phyloP scores from a whole-genome alignment of 768 basidiomycete species.

The Macrolepiota fuliginosa region DNA sequence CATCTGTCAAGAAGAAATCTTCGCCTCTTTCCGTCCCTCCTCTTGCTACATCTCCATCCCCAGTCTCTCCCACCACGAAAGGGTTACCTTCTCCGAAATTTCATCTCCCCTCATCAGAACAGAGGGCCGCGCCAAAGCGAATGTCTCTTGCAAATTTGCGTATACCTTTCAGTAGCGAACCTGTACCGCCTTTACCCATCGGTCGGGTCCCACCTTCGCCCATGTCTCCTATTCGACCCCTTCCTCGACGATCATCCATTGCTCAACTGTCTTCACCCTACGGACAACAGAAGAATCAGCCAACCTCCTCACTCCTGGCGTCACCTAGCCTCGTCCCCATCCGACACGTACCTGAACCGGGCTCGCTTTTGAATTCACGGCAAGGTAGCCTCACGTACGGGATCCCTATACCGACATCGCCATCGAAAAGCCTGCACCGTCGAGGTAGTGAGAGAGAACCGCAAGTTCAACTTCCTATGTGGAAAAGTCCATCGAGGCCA shows the following conservation, averaged over 20 bases:
- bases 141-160: slow-evolving; percentile 1
- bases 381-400: background rate
- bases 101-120: background rate
- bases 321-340: background rate
- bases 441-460: background rate
- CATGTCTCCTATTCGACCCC: slow-evolving; percentile 4
- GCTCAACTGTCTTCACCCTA: slow-evolving; percentile 11
- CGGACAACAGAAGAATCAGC: background rate
- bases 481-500: background rate
- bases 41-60: slow-evolving; percentile 1
- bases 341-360: background rate
- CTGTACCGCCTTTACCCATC: background rate
- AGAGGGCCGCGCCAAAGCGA: background rate
- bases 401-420: background rate
- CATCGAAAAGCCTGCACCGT: background rate
- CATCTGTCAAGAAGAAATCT: slow-evolving; percentile 16
- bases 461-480: background rate
- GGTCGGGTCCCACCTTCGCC: slow-evolving; percentile 11
- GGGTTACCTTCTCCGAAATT: slow-evolving; percentile 10
- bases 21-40: slow-evolving; percentile 16
- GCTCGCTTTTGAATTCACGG: background rate
- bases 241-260: slow-evolving; percentile 13
- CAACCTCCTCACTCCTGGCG: background rate
- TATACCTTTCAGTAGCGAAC: background rate
- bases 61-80: slow-evolving; percentile 5